phyloP scores from a whole-genome alignment of 345 rosid genomes.

The Turritis glabra region DNA sequence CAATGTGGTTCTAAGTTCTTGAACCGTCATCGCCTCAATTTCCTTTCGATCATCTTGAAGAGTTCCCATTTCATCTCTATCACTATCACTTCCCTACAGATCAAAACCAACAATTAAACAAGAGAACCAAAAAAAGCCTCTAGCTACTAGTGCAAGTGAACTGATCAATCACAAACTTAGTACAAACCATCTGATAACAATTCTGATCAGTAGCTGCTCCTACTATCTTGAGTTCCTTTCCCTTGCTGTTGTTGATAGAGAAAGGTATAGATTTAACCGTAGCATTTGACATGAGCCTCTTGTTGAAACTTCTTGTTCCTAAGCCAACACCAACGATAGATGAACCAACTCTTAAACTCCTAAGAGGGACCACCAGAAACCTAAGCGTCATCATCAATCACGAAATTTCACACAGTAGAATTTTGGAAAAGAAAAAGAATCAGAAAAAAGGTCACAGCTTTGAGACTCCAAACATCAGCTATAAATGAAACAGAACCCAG shows the following conservation, averaged over 20 bases:
- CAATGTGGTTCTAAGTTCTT: slow-evolving; percentile 59
- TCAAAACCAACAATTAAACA: slow-evolving; percentile 7
- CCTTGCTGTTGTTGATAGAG: slow-evolving; percentile 36
- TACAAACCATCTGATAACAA: slow-evolving; percentile 29
- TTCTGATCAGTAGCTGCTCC: slow-evolving; percentile 17
- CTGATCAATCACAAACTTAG: slow-evolving; percentile 21
- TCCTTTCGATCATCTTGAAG: slow-evolving; percentile 46
- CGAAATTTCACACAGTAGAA: background rate
- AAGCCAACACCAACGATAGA: slow-evolving; percentile 35
- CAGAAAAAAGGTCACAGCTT: slow-evolving; percentile 8
- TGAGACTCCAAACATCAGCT: slow-evolving; percentile 6
- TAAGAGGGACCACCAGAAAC: slow-evolving; percentile 51
- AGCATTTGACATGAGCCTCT: slow-evolving; percentile 39
- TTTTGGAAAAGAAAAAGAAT: background rate
- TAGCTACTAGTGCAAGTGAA: background rate
- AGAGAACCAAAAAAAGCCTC: background rate
- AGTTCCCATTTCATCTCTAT: slow-evolving; percentile 37
- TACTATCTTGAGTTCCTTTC: slow-evolving; percentile 43
- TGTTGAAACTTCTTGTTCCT: slow-evolving; percentile 44
- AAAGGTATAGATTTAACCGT: slow-evolving; percentile 28
- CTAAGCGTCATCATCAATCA: slow-evolving; percentile 26
- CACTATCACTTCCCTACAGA: slow-evolving; percentile 18
- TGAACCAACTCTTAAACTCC: slow-evolving; percentile 41
- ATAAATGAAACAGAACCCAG: slow-evolving; percentile 15
- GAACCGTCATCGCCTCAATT: slow-evolving; percentile 71